These are phyloP conservation scores for Trametes hirsuta DNA, from an alignment of 1,284 basidiomycete genomes.

Conservation along the genomic window DNA sequence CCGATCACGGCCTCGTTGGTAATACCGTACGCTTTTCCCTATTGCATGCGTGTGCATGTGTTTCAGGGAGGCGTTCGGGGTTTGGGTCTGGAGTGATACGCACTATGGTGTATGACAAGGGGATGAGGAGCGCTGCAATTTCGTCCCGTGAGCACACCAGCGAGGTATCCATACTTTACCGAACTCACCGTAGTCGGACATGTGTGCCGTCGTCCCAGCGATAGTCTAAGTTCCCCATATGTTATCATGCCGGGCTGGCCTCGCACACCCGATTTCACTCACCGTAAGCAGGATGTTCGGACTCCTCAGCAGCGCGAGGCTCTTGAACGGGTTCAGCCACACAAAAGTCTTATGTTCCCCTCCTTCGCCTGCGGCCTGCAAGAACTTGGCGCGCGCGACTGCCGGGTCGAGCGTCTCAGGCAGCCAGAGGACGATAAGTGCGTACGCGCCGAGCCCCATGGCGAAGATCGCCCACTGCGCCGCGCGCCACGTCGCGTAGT, in stretches of 20 bases:
- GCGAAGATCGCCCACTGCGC: constrained; percentile 60
- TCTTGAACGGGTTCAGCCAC: constrained; percentile 55
- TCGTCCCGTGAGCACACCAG: neutral
- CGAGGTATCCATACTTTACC: neutral
- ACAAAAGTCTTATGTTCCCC: constrained; percentile 45
- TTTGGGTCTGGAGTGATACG: neutral
- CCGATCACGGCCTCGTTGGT: constrained; percentile 62
- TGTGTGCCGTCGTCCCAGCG: constrained; percentile 40
- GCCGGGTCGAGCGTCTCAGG: constrained; percentile 63
- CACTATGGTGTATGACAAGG: constrained; percentile 46
- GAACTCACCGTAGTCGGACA: constrained; percentile 42
- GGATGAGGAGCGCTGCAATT: constrained; percentile 38
- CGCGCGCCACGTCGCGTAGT: constrained; percentile 70
- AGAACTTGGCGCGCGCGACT: constrained; percentile 35
- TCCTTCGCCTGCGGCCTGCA: constrained; percentile 14
- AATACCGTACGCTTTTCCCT: constrained; percentile 65
- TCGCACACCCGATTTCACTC: constrained; percentile 27
- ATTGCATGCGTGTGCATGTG: neutral
- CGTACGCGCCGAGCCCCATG: constrained; percentile 46
- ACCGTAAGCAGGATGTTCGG: constrained; percentile 64
- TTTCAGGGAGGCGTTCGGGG: too few species aligned
- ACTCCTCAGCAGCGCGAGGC: constrained; percentile 55
- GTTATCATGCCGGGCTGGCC: neutral
- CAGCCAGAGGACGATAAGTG: constrained; percentile 45
- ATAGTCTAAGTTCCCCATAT: constrained; percentile 39